Conservation (phyloP, 371 early-diverging fungal species). For the Globomyces sp. region DNA sequence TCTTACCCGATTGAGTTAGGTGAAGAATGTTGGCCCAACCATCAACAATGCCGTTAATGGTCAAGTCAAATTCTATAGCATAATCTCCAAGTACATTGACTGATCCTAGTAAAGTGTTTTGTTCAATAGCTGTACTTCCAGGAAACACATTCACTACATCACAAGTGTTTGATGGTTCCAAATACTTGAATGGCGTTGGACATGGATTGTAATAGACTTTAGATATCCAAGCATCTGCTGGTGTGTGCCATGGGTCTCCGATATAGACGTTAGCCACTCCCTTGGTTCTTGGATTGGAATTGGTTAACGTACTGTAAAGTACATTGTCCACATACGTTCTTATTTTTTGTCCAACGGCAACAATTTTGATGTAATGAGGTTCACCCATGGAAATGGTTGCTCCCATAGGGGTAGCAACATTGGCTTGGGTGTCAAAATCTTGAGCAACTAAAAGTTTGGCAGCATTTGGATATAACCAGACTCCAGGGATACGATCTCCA, state of each 20-base stretch:
- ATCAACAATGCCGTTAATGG: neutral
- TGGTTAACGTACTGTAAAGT: neutral
- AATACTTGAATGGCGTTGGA: neutral
- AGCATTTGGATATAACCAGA: neutral
- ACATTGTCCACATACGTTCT: neutral
- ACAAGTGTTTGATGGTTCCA: neutral
- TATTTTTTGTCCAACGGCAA: neutral
- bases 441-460: neutral
- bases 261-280: neutral
- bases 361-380: neutral
- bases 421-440: neutral
- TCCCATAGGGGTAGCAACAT: neutral
- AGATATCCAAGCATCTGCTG: conserved; percentile 10
- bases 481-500: neutral
- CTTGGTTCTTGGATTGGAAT: neutral
- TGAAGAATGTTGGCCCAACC: neutral
- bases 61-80: neutral
- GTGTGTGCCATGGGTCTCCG: neutral
- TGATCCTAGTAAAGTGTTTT: neutral
- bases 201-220: neutral
- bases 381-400: neutral
- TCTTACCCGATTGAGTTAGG: neutral
- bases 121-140: neutral
- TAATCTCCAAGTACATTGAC: conserved; percentile 1
- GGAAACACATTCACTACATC: neutral